Conservation (phyloP, 371 early-diverging fungal genomes). For the Lichtheimia ornata region DNA sequence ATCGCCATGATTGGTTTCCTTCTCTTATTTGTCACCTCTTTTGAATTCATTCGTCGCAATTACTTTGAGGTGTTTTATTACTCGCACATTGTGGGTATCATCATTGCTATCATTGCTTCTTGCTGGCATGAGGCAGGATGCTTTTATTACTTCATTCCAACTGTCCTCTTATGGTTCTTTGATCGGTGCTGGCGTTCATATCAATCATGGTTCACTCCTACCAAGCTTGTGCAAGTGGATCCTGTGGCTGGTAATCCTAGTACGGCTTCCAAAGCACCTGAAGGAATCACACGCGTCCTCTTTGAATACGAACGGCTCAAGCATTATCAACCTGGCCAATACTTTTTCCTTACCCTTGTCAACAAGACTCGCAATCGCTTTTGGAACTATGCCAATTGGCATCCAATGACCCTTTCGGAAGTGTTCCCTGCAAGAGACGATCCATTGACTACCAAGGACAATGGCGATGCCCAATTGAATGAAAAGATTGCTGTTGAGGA, state of each 20-base stretch:
- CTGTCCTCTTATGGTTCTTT: conserved; percentile 34
- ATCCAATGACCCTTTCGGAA: conserved; percentile 49
- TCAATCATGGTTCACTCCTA: conserved; percentile 31
- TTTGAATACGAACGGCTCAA: conserved; percentile 29
- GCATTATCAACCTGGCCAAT: conserved; percentile 46
- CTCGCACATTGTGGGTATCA: conserved; percentile 36
- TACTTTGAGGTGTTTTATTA: conserved; percentile 49
- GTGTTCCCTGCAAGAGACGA: conserved; percentile 18
- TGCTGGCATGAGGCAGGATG: conserved; percentile 44
- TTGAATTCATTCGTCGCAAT: conserved; percentile 43
- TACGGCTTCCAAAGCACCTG: background rate
- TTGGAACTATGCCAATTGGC: conserved; percentile 42
- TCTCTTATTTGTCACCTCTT: conserved; percentile 39
- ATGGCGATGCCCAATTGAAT: background rate
- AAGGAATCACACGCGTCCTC: conserved; percentile 38
- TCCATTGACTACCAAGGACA: background rate
- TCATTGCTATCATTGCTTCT: conserved; percentile 33
- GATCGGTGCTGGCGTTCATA: conserved; percentile 46
- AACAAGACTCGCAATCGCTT: conserved; percentile 10
- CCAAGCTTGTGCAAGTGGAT: conserved; percentile 23
- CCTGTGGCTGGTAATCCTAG: conserved; percentile 12
- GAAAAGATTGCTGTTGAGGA: background rate
- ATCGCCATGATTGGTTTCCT: conserved; percentile 44
- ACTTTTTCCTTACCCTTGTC: conserved; percentile 40
- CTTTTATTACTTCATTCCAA: conserved; percentile 45